Evolutionary conservation across 75 land plant species (phyloP), one percentile per base, ranked within the genome.

Genomic region (Selaginella moellendorffii): DNA sequence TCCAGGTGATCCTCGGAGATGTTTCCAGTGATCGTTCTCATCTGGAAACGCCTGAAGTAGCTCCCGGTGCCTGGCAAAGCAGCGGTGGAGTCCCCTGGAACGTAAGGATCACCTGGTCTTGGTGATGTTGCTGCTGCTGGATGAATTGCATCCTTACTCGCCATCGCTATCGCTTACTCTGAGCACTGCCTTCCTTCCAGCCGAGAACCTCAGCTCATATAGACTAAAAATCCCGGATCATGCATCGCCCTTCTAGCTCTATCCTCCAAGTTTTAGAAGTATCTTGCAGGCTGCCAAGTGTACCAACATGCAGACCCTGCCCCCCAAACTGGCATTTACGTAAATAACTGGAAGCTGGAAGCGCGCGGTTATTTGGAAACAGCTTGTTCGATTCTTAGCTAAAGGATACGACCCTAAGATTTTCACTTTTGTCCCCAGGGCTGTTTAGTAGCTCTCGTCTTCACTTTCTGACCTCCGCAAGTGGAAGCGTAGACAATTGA

Each of bases 401-500:
- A n/a, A n/a, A n/a, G n/a, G n/a, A n/a, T n/a, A n/a, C n/a, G n/a
- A n/a, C 46, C 46, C 14, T 36, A 36, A 36, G 46, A 36, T 5
- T 5, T 14, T 36, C 46, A 36, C 46, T n/a, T n/a, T n/a, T n/a
- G n/a, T n/a, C n/a, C n/a, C n/a, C n/a, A n/a, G n/a, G n/a, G n/a
- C n/a, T n/a, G 46, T 36, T 36, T 36, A 95, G 61, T 95, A 90
- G 72, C 99, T 95, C 25, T 86, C 99, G 18, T 82, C 86, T 26
- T 95, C 97, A 19, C 84, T 89, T 76, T 89, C 85, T 53, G 97
- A 96, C 65, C 91, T 82, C 42, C 92, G 53, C 21, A 95, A 85
- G 66, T 95, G 88, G 71, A 89, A 95, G 2, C 88, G 82, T 23
- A 95, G 71, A 31, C 80, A 78, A 64, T 95, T 95, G 9, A 73